These are phyloP conservation scores for Heterobasidion parviporum DNA, from an alignment of 1,284 basidiomycete species.

Conservation along the genomic window DNA sequence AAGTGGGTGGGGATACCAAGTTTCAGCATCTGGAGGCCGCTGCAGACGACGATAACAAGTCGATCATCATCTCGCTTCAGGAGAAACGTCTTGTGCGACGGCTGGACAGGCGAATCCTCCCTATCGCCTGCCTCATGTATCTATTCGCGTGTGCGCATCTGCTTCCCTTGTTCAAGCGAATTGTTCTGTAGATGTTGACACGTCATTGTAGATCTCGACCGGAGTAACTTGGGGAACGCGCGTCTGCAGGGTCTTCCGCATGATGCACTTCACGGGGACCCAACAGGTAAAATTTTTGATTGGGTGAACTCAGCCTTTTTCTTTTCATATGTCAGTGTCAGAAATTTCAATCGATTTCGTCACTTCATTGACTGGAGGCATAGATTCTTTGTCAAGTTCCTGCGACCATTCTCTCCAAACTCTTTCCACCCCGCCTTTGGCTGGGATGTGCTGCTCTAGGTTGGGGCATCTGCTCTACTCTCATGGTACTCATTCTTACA, in stretches of 20 bases:
- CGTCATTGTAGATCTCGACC: conserved; percentile 47
- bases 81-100: conserved; percentile 57
- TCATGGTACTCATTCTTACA: conserved; percentile 41
- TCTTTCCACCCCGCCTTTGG: conserved; percentile 59
- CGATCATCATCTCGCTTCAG: conserved; percentile 18
- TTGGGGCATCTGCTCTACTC: conserved; percentile 63
- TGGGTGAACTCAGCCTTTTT: conserved; percentile 73
- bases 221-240: conserved; percentile 72
- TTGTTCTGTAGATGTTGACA: neutral
- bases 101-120: conserved; percentile 60
- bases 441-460: conserved; percentile 57
- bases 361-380: neutral
- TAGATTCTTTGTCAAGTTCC: conserved; percentile 70
- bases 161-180: neutral
- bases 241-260: conserved; percentile 59
- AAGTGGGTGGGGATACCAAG: neutral
- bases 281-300: conserved; percentile 57
- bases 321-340: conserved; percentile 55
- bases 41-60: neutral
- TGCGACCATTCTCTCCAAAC: conserved; percentile 56
- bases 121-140: conserved; percentile 64
- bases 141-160: conserved; percentile 58
- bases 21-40: neutral
- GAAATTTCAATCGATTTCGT: neutral
- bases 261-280: conserved; percentile 59